Evolutionary conservation across 495 filamentous ascomycete genomes (phyloP), one percentile per base, ranked within the genome.

Genomic region (Aspergillus taichungensis): DNA sequence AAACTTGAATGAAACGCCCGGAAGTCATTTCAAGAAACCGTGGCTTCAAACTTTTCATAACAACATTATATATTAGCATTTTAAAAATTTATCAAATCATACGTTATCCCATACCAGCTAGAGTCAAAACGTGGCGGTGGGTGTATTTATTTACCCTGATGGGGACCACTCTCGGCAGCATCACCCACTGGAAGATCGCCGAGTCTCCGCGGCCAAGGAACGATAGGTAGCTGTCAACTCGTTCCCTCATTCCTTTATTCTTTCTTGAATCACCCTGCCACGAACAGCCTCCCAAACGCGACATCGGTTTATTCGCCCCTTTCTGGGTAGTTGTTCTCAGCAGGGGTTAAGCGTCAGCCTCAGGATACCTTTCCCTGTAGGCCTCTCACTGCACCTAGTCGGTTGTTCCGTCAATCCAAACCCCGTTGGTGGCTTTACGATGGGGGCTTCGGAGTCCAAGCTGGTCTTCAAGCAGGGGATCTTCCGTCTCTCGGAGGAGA

Each of bases 381-480:
- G 44, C 41, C n/a, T 30, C 36, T 40, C 35, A 38, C 57, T 66
- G 52, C 42, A 64, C 67, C 65, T 59, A 45, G 50, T 50, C 40
- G 34, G 35, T 37, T 45, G 30, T 33, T 43, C 49, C 51, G 43
- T 67, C 53, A 56, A 24, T 24, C 46, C 18, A 45, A 55, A 32
- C 29, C 31, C 34, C 41, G 31, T 40, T 37, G 39, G 46, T 43
- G 43, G 46, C 45, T 55, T 62, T 57, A 63, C 51, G 43, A 99
- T 99, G 92, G 92, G 92, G 62, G 92, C 92, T 59, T 95, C 92
- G 64, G 94, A 99, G 73, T 96, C 91, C 51, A 99, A 99, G 79
- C 83, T 96, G 56, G 87, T 89, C 56, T 97, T 99, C 79, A 99
- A 97, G 68, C 85, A 95, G 66, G 92, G 90, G 63, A 95, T 99